Conservation (phyloP, 768 basidiomycete species). For the Symmetrospora coprosmae region DNA sequence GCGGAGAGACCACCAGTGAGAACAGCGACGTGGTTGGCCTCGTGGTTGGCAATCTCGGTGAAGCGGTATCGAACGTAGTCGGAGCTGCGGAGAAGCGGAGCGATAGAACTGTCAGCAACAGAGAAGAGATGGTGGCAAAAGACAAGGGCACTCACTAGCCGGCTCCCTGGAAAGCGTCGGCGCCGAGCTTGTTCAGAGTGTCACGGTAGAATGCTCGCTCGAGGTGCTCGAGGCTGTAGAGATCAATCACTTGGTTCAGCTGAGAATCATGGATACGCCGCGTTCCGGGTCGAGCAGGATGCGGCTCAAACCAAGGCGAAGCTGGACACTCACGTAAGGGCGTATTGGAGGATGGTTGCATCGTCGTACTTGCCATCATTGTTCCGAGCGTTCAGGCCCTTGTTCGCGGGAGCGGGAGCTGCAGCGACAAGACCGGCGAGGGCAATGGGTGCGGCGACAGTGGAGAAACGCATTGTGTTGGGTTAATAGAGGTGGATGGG, state of each 20-base stretch:
- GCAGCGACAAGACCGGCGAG: conserved; percentile 12
- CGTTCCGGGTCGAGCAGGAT: background rate
- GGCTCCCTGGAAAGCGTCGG: conserved; percentile 41
- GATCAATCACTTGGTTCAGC: background rate
- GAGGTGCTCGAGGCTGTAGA: conserved; percentile 37
- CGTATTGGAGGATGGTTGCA: conserved; percentile 28
- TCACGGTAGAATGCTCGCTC: conserved; percentile 35
- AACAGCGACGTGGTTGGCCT: conserved; percentile 46
- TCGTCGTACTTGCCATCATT: conserved; percentile 13
- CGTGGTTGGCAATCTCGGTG: conserved; percentile 40
- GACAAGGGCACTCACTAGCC: conserved; percentile 39
- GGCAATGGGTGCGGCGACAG: conserved; percentile 24
- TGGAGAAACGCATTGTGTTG: conserved; percentile 23
- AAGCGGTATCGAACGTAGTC: conserved; percentile 11
- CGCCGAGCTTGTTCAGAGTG: conserved; percentile 40
- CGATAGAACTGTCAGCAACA: conserved; percentile 36
- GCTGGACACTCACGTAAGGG: conserved; percentile 23
- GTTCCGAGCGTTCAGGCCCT: conserved; percentile 23
- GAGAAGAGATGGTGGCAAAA: conserved; percentile 36
- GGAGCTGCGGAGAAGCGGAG: conserved; percentile 40
- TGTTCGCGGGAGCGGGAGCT: conserved; percentile 5
- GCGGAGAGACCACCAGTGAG: conserved; percentile 39
- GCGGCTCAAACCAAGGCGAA: background rate
- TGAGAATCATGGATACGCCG: background rate
- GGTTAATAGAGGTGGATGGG: background rate